Evolutionary conservation across 2,329 filamentous ascomycete genomes (phyloP).

Genomic region (Hysterium pulicare): DNA sequence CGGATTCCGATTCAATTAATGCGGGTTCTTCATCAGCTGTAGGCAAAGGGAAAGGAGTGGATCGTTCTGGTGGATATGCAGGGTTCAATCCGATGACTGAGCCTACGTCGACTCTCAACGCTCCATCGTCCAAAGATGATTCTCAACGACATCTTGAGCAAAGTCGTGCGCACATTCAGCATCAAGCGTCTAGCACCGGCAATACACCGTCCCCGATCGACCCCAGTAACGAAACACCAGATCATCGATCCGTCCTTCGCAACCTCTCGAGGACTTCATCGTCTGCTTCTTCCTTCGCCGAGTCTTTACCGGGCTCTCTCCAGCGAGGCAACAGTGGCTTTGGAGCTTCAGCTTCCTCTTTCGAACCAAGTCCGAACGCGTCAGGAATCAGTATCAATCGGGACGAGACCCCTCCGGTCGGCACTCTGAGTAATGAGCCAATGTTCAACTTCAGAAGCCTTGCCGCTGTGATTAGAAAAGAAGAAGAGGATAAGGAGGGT

Average conservation of each 20-base stretch:
- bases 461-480: constrained; percentile 74
- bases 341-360: constrained; percentile 41
- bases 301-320: constrained; percentile 52
- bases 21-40: constrained; percentile 25
- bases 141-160: constrained; percentile 47
- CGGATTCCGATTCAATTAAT: constrained; percentile 21
- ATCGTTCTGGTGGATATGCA: constrained; percentile 35
- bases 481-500: constrained; percentile 46
- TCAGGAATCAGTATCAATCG: constrained; percentile 48
- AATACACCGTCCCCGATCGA: constrained; percentile 44
- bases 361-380: constrained; percentile 50
- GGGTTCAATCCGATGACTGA: constrained; percentile 43
- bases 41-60: constrained; percentile 49
- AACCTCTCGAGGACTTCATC: constrained; percentile 88
- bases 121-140: constrained; percentile 30
- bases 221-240: constrained; percentile 29
- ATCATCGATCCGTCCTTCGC: constrained; percentile 66
- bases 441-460: constrained; percentile 92
- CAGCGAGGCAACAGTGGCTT: constrained; percentile 25
- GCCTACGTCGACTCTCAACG: constrained; percentile 42
- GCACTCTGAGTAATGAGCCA: constrained; percentile 61
- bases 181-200: constrained; percentile 31
- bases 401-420: constrained; percentile 28
- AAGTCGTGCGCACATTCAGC: constrained; percentile 42
- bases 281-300: constrained; percentile 70